Evolutionary conservation across 2,329 filamentous ascomycete species (phyloP), one percentile per base, ranked within the genome.

Genomic region (Colletotrichum tabaci): DNA sequence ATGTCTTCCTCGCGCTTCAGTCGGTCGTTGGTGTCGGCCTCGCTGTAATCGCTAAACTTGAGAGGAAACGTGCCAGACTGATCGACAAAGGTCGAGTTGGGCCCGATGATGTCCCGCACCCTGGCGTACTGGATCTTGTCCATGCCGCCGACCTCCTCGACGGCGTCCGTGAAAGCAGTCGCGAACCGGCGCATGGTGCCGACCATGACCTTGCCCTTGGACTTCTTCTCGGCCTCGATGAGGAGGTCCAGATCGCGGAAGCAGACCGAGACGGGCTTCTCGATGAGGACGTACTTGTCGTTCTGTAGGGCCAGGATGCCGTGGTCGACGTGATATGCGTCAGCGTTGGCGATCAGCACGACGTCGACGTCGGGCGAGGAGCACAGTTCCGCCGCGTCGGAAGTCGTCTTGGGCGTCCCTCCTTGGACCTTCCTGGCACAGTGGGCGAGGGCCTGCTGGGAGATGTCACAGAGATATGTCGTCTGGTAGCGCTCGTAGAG

Each of bases 121-220:
- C 89, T 81, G 0, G 86, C 89, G 74, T 92, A 91, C 23, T 84
- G 79, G 15, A 92, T 87, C 58, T 85, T 82, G 0, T 82, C 84
- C 42, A 91, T 84, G 0, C 77, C 79, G 0, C 81, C 84, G 0
- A 92, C 80, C 73, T 92, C 89, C 70, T 85, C 81, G 50, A 91
- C 84, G 0, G 87, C 85, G 30, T 87, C 82, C 0, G 83, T 78
- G 73, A 91, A 91, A 0, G 85, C 83, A 0, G 86, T 79, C 0
- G 90, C 89, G 75, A 91, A 90, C n/a, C 90, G 84, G 23, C 90
- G 82, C 83, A 90, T 90, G 66, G 88, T 90, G 2, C 89, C 89
- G 0, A 92, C 87, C 75, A 92, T 88, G 2, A 90, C 83, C 5
- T 80, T 81, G 0, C 83, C 84, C 13, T 77, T 75, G 0, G 84